Conservation (phyloP, 1,284 basidiomycete genomes). For the Ustilago bromivora region DNA sequence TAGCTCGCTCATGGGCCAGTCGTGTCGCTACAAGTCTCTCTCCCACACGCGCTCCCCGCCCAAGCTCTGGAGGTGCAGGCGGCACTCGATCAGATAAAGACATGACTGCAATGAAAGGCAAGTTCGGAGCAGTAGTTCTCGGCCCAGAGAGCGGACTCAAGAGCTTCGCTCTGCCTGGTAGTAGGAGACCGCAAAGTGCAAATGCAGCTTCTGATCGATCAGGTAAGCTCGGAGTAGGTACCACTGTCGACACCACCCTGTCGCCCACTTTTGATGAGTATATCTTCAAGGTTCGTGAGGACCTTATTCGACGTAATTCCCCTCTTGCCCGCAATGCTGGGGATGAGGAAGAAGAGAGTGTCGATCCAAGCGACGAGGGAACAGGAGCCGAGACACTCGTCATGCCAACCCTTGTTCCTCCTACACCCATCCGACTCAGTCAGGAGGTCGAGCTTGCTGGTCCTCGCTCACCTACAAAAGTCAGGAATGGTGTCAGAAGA, state of each 20-base stretch:
- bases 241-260: background rate
- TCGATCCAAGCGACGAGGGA: slow-evolving; percentile 2
- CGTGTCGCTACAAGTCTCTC: background rate
- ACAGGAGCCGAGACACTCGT: slow-evolving; percentile 19
- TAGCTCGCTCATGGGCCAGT: slow-evolving; percentile 17
- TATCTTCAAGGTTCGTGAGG: slow-evolving; percentile 23
- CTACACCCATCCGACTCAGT: slow-evolving; percentile 12
- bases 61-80: slow-evolving; percentile 9
- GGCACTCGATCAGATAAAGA: background rate
- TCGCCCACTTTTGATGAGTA: slow-evolving; percentile 41
- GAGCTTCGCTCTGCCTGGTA: background rate
- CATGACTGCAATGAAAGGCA: background rate
- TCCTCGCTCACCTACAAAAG: background rate
- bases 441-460: slow-evolving; percentile 2
- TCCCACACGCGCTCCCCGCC: background rate
- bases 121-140: slow-evolving; percentile 4
- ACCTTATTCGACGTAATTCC: slow-evolving; percentile 10
- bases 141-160: slow-evolving; percentile 12
- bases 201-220: slow-evolving; percentile 3
- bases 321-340: background rate
- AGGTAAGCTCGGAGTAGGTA: background rate
- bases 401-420: slow-evolving; percentile 25
- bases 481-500: background rate
- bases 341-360: background rate
- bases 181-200: slow-evolving; percentile 26